A percentile compares a stretch with the other conserved stretches of the same genome.
phyloP scores from a whole-genome alignment of 2,329 filamentous ascomycete genomes.

The Penicillium hesseltinei region DNA sequence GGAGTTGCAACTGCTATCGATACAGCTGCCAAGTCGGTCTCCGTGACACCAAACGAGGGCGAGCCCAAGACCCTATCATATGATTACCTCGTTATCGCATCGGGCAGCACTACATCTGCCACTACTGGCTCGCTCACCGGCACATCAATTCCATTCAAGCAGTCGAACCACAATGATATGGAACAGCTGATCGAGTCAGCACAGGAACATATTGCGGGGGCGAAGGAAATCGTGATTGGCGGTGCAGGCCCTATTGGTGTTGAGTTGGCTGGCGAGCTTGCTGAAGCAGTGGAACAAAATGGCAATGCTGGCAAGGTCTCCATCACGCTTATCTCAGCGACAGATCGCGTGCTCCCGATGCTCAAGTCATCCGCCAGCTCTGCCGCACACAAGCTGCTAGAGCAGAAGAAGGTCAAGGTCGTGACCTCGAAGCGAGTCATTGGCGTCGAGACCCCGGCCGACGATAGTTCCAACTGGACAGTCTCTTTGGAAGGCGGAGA shows the following conservation, averaged over 20 bases:
- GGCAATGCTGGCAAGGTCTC: slow-evolving; percentile 34
- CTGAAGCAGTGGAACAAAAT: slow-evolving; percentile 34
- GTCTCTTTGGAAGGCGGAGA: slow-evolving; percentile 49
- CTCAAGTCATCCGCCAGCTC: slow-evolving; percentile 33
- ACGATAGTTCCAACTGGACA: slow-evolving; percentile 39
- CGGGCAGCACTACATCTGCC: slow-evolving; percentile 50
- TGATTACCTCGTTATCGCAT: slow-evolving; percentile 57
- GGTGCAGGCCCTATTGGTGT: slow-evolving; percentile 52
- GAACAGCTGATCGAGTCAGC: slow-evolving; percentile 33
- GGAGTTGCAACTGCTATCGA: slow-evolving; percentile 51
- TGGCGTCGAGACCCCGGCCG: slow-evolving; percentile 33
- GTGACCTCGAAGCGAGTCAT: slow-evolving; percentile 33
- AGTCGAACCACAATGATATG: slow-evolving; percentile 42
- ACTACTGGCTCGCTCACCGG: slow-evolving; percentile 35
- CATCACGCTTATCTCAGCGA: slow-evolving; percentile 41
- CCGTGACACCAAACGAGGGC: slow-evolving; percentile 39
- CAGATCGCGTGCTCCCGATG: slow-evolving; percentile 27
- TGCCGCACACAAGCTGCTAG: slow-evolving; percentile 48
- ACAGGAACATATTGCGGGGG: slow-evolving; percentile 36
- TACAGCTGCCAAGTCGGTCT: slow-evolving; percentile 43
- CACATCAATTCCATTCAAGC: slow-evolving; percentile 41
- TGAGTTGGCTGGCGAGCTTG: slow-evolving; percentile 51
- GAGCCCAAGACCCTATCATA: slow-evolving; percentile 41
- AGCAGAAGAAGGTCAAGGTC: slow-evolving; percentile 49
- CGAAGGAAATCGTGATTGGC: slow-evolving; percentile 48